These are phyloP conservation scores for Pseudoscleropodium purum DNA, from an alignment of 225 moss, liverwort and hornwort species.

Conservation along the genomic window DNA sequence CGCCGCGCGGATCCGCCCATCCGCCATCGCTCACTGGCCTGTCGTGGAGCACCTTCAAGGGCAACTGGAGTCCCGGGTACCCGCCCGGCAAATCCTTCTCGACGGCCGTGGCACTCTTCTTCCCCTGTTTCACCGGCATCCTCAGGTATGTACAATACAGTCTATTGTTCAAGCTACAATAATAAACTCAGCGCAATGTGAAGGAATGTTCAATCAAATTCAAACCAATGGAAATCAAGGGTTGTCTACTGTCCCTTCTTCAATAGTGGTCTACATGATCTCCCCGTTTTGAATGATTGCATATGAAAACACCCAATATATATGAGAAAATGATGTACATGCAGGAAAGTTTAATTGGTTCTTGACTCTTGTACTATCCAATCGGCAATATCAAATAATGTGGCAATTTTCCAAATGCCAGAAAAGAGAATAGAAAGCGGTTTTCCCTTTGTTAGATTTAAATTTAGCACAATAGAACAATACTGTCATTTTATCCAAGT, in stretches of 20 bases:
- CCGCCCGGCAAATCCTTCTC: constrained; percentile 61
- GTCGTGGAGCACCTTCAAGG: constrained; percentile 82
- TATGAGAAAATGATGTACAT: background rate
- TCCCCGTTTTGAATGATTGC: background rate
- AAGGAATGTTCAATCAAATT: background rate
- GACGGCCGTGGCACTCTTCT: constrained; percentile 73
- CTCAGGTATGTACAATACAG: constrained; percentile 40
- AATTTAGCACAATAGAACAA: background rate
- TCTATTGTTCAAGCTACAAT: background rate
- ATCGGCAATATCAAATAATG: background rate
- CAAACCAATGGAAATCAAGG: background rate
- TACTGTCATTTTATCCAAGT: background rate
- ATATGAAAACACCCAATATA: background rate
- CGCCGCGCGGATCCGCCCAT: constrained; percentile 32
- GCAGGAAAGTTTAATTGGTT: background rate
- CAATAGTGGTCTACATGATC: background rate
- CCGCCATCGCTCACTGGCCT: constrained; percentile 76
- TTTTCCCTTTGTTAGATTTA: background rate
- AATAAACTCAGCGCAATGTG: background rate
- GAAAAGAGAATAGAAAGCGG: background rate
- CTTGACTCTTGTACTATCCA: too few species aligned
- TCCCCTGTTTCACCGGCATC: constrained; percentile 95
- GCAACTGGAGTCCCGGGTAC: constrained; percentile 81
- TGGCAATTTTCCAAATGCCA: background rate
- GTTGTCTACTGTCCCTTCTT: background rate